phyloP scores from a whole-genome alignment of 805 yeast genomes.

The Wickerhamomyces mucosus region DNA sequence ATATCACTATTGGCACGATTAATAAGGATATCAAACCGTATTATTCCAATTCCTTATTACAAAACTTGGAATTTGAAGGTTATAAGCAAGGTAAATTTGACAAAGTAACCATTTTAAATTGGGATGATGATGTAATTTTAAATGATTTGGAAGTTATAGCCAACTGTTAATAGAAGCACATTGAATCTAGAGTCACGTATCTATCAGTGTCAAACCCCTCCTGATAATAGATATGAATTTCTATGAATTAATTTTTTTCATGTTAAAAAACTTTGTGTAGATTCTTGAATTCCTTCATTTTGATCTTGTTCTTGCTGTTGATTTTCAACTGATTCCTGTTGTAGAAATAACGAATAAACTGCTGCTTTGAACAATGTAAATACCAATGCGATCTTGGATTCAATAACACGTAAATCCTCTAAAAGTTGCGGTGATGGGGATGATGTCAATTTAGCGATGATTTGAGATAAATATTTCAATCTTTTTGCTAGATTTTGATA shows the following conservation, averaged over 20 bases:
- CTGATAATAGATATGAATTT: too few species aligned
- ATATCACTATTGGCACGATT: conserved; percentile 65
- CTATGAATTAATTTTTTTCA: too few species aligned
- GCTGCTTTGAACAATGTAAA: conserved; percentile 62
- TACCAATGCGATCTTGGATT: conserved; percentile 53
- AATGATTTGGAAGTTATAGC: not conserved
- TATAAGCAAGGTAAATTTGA: conserved; percentile 7
- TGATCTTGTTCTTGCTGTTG: conserved; percentile 2
- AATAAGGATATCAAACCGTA: conserved; percentile 35
- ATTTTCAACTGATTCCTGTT: conserved; percentile 27
- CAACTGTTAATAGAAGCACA: not conserved
- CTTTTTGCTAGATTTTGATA: conserved; percentile 29
- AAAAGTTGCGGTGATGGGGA: conserved; percentile 25
- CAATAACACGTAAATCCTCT: conserved; percentile 49
- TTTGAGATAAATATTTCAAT: conserved; percentile 18
- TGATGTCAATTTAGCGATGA: conserved; percentile 15
- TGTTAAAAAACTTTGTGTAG: conserved; percentile 12
- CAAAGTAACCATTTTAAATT: conserved; percentile 6
- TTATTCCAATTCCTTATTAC: conserved; percentile 38
- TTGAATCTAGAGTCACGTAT: too few species aligned
- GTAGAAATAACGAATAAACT: conserved; percentile 54
- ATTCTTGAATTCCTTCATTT: conserved; percentile 11
- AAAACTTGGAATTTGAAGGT: conserved; percentile 6
- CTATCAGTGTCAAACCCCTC: too few species aligned
- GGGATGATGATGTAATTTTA: conserved; percentile 4